A percentile compares a stretch with the other conserved stretches of the same genome.
phyloP scores from a whole-genome alignment of 805 yeast species.

The Komagataella ulmi region DNA sequence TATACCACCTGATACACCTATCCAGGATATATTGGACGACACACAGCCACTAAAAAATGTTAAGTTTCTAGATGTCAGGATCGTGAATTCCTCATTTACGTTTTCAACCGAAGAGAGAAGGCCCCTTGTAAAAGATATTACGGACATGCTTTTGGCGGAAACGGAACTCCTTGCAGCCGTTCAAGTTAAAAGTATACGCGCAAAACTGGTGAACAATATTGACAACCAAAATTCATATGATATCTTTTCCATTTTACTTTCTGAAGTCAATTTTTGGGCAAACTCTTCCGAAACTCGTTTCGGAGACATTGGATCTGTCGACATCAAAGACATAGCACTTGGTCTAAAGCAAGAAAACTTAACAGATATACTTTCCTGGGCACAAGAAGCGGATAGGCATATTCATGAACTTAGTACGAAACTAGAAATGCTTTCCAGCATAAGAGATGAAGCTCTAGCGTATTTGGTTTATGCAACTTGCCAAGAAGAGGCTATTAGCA shows the following conservation, averaged over 20 bases:
- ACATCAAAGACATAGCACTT: background rate
- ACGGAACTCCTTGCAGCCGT: background rate
- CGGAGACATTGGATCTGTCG: background rate
- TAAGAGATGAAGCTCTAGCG: slow-evolving; percentile 9
- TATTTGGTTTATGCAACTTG: slow-evolving; percentile 29
- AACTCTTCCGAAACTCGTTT: background rate
- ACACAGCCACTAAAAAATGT: slow-evolving; percentile 7
- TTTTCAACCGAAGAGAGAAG: slow-evolving; percentile 11
- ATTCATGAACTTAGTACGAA: background rate
- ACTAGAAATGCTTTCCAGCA: slow-evolving; percentile 1
- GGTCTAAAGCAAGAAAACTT: background rate
- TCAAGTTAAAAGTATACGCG: background rate
- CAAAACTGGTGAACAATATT: background rate
- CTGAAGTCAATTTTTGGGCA: background rate
- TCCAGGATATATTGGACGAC: slow-evolving; percentile 1
- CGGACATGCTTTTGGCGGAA: background rate
- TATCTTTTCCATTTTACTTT: background rate
- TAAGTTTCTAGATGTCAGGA: slow-evolving; percentile 13
- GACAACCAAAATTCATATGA: background rate
- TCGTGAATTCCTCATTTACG: slow-evolving; percentile 23
- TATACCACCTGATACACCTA: background rate
- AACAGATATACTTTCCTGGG: background rate
- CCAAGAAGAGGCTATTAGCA: slow-evolving; percentile 22
- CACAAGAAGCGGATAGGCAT: background rate
- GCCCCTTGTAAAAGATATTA: background rate